phyloP scores from a whole-genome alignment of 768 basidiomycete species.

The Dictyophora rubrovolvata region DNA sequence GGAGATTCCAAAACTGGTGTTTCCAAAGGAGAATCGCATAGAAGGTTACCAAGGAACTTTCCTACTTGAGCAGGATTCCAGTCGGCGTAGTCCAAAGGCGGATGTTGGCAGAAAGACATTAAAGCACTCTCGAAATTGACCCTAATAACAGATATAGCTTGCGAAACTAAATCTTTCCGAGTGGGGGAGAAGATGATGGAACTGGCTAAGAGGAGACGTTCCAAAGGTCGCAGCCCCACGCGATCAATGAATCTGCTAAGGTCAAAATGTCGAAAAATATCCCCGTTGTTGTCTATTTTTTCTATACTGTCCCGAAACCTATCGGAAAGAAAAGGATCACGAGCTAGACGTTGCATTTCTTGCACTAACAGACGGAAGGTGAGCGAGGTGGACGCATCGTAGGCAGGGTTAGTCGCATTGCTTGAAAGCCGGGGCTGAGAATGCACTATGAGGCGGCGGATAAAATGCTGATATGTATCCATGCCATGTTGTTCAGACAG shows the following conservation, averaged over 20 bases:
- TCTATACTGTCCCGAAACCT: conserved; percentile 85
- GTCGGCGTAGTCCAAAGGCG: conserved; percentile 75
- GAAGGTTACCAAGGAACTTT: conserved; percentile 72
- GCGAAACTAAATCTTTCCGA: conserved; percentile 44
- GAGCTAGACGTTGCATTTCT: conserved; percentile 80
- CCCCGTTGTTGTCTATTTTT: conserved; percentile 61
- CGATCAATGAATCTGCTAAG: conserved; percentile 75
- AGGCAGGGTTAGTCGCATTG: conserved; percentile 47
- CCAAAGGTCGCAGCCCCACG: conserved; percentile 68
- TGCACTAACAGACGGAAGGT: conserved; percentile 80
- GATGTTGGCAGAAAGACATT: conserved; percentile 64
- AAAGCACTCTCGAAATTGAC: conserved; percentile 73
- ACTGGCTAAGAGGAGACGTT: conserved; percentile 66
- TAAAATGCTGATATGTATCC: conserved; percentile 96
- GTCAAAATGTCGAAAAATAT: conserved; percentile 76
- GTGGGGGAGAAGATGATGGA: conserved; percentile 52
- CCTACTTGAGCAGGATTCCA: conserved; percentile 63
- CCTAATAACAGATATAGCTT: conserved; percentile 60
- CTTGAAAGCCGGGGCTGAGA: conserved; percentile 64
- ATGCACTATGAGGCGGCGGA: conserved; percentile 88
- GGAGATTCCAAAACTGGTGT: conserved; percentile 58
- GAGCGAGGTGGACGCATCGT: conserved; percentile 66
- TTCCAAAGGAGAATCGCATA: conserved; percentile 61
- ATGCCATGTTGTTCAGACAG: conserved; percentile 94
- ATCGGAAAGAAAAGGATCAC: conserved; percentile 84